Evolutionary conservation across 116 monocot species (phyloP), one percentile per base, ranked within the genome.

Genomic region (Iris pallida): DNA sequence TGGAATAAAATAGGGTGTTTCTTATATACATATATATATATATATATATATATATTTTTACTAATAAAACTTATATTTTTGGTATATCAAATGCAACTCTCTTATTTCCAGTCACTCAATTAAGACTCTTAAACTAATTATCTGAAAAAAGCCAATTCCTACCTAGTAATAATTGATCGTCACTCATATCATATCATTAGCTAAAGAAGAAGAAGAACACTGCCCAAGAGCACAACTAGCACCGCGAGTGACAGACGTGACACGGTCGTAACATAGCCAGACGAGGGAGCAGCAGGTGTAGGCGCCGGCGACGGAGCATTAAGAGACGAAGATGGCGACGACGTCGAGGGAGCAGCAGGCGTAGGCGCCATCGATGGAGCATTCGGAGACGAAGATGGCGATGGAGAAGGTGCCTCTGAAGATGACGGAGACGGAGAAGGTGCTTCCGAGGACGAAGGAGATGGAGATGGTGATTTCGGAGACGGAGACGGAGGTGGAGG

Each of bases 361-460:
- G 12, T 43, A 47, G 30, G 64, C 0, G n/a, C n/a, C n/a, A 30
- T 0, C 3, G 30, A 30, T 30, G 3, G 30, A 1, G 30, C 30
- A 30, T 30, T 3, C 42, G 63, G 13, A 9, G 66, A 58, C 13
- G 55, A 6, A 13, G 68, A 42, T 30, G 75, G 62, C 3, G 73
- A 42, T 7, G 55, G 19, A 55, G 76, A 11, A 6, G 44, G 7
- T 0, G 52, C 0, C 0, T 19, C 11, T 2, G 63, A 45, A 7
- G 57, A 49, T 20, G 57, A 57, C 8, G 54, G 67, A 10, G 59
- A 60, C 7, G 30, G 8, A 2, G 61, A 13, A n/a, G 14, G 13
- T 12, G 69, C 0, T n/a, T n/a, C n/a, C n/a, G n/a, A n/a, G n/a
- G n/a, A n/a, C n/a, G n/a, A n/a, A 3, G 4, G 12, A 4, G 57